phyloP scores from a whole-genome alignment of 305 asterid genomes.

The Salvia sclarea region DNA sequence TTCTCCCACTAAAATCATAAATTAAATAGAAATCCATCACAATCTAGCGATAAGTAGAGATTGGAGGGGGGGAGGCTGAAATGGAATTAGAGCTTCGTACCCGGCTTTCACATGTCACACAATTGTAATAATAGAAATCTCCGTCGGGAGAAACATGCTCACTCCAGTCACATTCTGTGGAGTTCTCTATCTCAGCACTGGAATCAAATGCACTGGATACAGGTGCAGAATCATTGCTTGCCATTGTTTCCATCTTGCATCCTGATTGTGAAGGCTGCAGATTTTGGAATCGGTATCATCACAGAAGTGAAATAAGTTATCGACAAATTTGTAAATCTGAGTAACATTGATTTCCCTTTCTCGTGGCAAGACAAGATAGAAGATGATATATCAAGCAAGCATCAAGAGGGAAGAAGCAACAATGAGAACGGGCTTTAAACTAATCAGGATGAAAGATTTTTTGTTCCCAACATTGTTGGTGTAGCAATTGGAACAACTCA shows the following conservation, averaged over 20 bases:
- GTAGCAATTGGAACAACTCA: conserved; percentile 12
- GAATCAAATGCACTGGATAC: conserved; percentile 40
- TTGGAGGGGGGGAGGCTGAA: background rate
- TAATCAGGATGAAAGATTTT: conserved; percentile 18
- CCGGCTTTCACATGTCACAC: conserved; percentile 85
- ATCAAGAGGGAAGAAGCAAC: background rate
- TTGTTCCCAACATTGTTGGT: background rate
- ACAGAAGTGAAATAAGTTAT: conserved; percentile 16
- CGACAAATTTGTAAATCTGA: background rate
- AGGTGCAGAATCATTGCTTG: conserved; percentile 39
- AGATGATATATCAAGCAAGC: conserved; percentile 1
- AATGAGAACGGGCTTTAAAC: background rate
- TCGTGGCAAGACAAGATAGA: conserved; percentile 12
- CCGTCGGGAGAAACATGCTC: conserved; percentile 94
- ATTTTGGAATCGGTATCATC: conserved; percentile 12
- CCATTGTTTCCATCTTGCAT: conserved; percentile 39
- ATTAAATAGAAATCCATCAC: conserved; percentile 22
- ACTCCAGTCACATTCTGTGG: conserved; percentile 86
- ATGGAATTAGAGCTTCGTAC: conserved; percentile 46
- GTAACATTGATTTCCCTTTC: background rate
- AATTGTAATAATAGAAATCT: conserved; percentile 69
- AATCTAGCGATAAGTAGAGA: conserved; percentile 14
- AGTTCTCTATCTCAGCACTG: conserved; percentile 41
- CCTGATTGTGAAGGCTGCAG: conserved; percentile 52
- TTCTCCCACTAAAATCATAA: conserved; percentile 68